Conservation (phyloP, 2,329 filamentous ascomycete genomes). For the Fusarium illudens region DNA sequence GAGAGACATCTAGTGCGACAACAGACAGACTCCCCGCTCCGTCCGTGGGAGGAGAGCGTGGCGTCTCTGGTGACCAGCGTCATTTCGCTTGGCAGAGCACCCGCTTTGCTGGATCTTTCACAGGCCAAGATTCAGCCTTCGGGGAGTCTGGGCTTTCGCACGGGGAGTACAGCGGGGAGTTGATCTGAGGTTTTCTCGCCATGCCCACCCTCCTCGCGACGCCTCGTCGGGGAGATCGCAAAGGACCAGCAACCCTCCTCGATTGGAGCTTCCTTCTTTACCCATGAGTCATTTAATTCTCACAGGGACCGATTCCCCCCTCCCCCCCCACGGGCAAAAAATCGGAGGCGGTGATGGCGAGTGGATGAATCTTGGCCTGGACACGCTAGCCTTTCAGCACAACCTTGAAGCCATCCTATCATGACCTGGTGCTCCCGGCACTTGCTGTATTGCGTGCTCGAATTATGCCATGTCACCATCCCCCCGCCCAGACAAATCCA, state of each 20-base stretch:
- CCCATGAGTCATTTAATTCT: conserved; percentile 37
- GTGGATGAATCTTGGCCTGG: conserved; percentile 24
- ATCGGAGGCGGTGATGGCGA: conserved; percentile 30
- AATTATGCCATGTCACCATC: conserved; percentile 31
- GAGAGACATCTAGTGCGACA: background rate
- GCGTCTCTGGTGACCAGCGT: background rate
- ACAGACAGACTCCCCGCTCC: background rate
- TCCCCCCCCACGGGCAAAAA: conserved; percentile 25
- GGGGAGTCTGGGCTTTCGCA: background rate
- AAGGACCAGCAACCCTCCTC: background rate
- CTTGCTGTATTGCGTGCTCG: conserved; percentile 38
- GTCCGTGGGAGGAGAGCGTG: no score
- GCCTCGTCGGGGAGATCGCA: conserved; percentile 25
- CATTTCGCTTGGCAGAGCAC: conserved; percentile 17
- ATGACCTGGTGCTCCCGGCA: conserved; percentile 14
- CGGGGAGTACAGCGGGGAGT: conserved; percentile 29
- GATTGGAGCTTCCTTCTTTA: conserved; percentile 10
- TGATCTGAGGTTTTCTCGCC: conserved; percentile 10
- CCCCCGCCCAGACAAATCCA: conserved; percentile 15
- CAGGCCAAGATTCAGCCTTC: background rate
- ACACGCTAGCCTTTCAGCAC: conserved; percentile 7
- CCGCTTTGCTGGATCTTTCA: background rate
- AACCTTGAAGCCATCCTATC: conserved; percentile 12
- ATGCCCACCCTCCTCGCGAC: conserved; percentile 3
- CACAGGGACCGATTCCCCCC: background rate